Percentiles rank a stretch among this genome's conserved stretches.
Conservation (phyloP, 1,284 basidiomycete species). For the Flammula alnicola region DNA sequence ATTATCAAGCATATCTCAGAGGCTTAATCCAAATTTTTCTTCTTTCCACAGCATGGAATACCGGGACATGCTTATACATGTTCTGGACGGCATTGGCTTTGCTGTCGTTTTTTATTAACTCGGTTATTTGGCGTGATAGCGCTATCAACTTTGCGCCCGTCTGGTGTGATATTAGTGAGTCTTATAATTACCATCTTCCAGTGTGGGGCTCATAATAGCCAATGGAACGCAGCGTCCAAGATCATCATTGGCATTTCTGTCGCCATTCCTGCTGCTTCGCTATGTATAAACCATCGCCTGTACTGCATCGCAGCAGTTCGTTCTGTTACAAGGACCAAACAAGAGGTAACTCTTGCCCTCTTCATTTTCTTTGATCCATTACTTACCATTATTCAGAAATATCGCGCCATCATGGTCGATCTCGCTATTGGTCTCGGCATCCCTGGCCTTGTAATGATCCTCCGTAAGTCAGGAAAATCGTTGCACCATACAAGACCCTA, state of each 20-base stretch:
- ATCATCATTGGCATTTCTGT: conserved; percentile 46
- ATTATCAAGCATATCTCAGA: not conserved
- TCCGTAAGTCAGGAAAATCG: conserved; percentile 40
- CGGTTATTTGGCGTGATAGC: conserved; percentile 67
- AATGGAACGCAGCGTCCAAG: conserved; percentile 35
- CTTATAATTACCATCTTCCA: not conserved
- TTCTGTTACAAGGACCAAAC: conserved; percentile 35
- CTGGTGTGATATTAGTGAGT: conserved; percentile 79
- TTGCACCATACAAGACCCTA: not conserved
- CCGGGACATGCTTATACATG: conserved; percentile 66
- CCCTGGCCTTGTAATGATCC: conserved; percentile 45
- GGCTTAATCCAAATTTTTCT: not conserved
- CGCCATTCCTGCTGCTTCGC: conserved; percentile 54
- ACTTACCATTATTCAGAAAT: conserved; percentile 34
- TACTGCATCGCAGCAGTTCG: conserved; percentile 46
- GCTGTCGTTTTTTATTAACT: conserved; percentile 48
- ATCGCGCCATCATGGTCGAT: conserved; percentile 46
- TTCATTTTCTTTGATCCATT: not conserved
- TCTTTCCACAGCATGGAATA: conserved; percentile 53
- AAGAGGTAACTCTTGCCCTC: conserved; percentile 32
- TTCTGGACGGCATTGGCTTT: conserved; percentile 53
- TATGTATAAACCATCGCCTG: conserved; percentile 52
- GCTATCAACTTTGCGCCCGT: conserved; percentile 57
- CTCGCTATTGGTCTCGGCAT: conserved; percentile 47
- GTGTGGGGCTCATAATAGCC: no score